Evolutionary conservation across 495 filamentous ascomycete genomes (phyloP), one percentile per base, ranked within the genome.

Genomic region (Bathelium albidoporum): DNA sequence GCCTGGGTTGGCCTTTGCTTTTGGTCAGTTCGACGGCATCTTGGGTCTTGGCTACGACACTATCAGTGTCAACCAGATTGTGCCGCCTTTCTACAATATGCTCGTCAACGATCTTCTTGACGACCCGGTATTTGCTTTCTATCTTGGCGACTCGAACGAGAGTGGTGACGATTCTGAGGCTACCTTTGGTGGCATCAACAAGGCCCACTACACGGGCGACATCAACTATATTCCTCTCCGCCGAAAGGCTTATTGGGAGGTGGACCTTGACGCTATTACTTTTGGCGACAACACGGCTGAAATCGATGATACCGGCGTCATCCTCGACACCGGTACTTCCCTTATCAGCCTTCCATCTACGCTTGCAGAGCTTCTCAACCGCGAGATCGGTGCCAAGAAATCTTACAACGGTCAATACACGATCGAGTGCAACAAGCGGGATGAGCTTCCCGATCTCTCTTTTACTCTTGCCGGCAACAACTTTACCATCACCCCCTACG

Each of bases 241-340:
- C 73, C 89, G 95, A 72, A 97, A 97, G 87, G 95, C 95, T 43
- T 99, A 99, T 83, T 99, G 95, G 95, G 95, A 99, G 81, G 93
- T 97, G 29, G 91, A 97, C 68, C 85, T 97, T 66, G 88, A 97
- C 70, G 80, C 89, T 53, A 92, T 99, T 77, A 83, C 85, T 58
- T 93, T 96, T 65, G 95, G 94, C 65, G 82, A 89, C 20, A 81
- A 84, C 63, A 83, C 82, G 66, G 94, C 94, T 65, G 88, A 94
- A 69, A 86, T 97, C 60, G 91, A 96, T 53, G 82, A 89, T 80
- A 96, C 91, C 53, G 95, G 95, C 79, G 87, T 90, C 68, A 97
- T 99, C 64, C 87, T 99, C 58, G 95, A 99, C 82, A 99, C 95
- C 63, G 95, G 95, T 67, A 99, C 95, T 73, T 99, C 95, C 41